Base-by-base conservation (phyloP, 2,329 filamentous ascomycete genomes). In the Orbilia ellipsospora region DNA sequence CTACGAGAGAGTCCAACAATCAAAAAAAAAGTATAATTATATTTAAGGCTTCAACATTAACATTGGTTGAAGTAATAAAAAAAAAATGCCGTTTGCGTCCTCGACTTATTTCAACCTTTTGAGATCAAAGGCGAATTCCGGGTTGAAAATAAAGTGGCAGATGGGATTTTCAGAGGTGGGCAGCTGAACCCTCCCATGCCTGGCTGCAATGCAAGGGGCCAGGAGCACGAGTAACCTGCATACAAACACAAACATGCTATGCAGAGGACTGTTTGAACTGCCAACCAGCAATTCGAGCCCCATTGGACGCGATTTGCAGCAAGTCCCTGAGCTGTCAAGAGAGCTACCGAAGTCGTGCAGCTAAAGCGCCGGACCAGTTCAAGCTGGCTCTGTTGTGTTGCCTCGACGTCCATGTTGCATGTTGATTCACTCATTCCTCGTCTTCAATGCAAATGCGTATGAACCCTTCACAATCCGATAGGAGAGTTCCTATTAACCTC, bases 121-220 rank as follows among this genome's bases (percentile, higher is more conserved):
- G 31, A 36, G 31, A 4, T 4, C 23, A 23, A 23, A 36, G 31
- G 31, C 31, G 31, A 36, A 10, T 36, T 36, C 31, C 31, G 31
- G 31, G 31, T 36, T 10, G 31, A 36, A 10, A 36, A 36, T 36
- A 36, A 36, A 1, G 31, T 36, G 31, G 31, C 31, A 36, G 31
- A 7, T 52, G 48, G 48, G 6, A 7, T 20, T 52, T 52, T 20
- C 48, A 23, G 12, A 4, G 48, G n/a, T 20, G 18, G 18, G 10
- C 23, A 20, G n/a, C 12, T 52, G 48, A 52, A 6, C 48, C 16
- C 40, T 28, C 15, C 36, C 10, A 59, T 59, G 4, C 55, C 18
- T 42, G 36, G 31, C 40, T 45, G 36, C 55, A 44, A 59, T 59
- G 55, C 55, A 59, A 59, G 55, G 55, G 36, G 16, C 3, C 5